Conservation (phyloP, 164 flowering plant genomes). For the Chimonanthus praecox region DNA sequence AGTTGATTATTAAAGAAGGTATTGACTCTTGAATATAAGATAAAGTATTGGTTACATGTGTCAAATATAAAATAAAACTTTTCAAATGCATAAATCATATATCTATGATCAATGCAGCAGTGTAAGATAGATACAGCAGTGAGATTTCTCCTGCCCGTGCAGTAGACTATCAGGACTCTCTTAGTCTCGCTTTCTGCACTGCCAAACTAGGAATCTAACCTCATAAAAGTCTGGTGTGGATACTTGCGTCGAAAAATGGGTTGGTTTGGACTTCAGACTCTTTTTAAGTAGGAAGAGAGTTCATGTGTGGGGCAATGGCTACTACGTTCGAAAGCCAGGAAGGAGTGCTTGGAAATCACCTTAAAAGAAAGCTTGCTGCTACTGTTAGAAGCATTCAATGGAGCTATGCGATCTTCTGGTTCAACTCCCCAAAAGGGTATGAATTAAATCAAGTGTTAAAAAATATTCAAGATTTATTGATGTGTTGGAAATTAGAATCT, state of each 20-base stretch:
- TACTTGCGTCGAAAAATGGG: neutral
- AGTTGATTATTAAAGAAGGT: too few species aligned
- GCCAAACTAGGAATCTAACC: neutral
- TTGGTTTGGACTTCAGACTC: neutral
- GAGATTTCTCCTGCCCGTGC: too few species aligned
- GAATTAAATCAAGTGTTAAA: neutral
- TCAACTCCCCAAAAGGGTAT: slow-evolving; percentile 68
- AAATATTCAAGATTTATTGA: neutral
- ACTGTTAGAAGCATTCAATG: slow-evolving; percentile 78
- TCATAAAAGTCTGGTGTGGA: neutral
- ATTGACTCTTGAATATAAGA: too few species aligned
- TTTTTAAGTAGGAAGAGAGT: neutral
- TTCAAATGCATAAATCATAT: too few species aligned
- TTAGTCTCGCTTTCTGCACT: neutral
- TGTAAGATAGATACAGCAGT: too few species aligned
- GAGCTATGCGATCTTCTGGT: slow-evolving; percentile 96
- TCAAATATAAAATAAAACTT: too few species aligned
- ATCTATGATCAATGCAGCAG: too few species aligned
- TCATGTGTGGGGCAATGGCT: slow-evolving; percentile 33
- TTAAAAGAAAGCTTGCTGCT: slow-evolving; percentile 65
- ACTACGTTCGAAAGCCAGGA: slow-evolving; percentile 30
- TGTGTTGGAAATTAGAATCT: neutral
- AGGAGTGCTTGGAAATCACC: slow-evolving; percentile 20
- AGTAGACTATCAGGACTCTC: too few species aligned
- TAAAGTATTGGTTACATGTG: too few species aligned